Conservation (phyloP, 1,284 basidiomycete species). For the Coniferiporia weirii region DNA sequence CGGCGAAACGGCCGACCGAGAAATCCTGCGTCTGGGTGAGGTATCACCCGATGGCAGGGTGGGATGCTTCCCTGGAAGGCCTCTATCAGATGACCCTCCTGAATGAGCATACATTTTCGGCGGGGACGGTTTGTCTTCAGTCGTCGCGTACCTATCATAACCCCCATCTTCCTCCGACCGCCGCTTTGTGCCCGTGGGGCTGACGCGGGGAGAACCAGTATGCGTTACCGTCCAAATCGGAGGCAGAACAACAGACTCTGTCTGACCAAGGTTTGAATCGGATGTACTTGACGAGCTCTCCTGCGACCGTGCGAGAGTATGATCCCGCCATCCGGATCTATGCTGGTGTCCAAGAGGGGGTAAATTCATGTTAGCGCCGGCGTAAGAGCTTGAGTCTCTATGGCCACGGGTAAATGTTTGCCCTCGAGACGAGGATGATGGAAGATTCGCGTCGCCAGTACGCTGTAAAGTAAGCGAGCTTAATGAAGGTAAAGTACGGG, state of each 20-base stretch:
- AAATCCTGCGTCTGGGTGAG: background rate
- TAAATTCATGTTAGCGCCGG: background rate
- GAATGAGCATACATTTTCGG: constrained; percentile 6
- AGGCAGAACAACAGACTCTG: constrained; percentile 15
- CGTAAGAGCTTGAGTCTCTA: background rate
- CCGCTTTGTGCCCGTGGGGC: constrained; percentile 3
- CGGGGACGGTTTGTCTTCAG: constrained; percentile 10
- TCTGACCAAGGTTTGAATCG: background rate
- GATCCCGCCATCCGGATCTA: background rate
- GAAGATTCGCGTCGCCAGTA: background rate
- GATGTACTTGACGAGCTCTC: background rate
- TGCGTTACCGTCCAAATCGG: background rate
- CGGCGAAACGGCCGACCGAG: background rate
- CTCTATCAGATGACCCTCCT: background rate
- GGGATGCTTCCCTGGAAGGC: background rate
- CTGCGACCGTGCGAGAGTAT: background rate
- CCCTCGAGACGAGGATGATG: background rate
- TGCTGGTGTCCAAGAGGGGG: background rate
- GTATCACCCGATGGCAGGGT: constrained; percentile 7
- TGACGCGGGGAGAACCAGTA: background rate
- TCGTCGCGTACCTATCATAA: background rate
- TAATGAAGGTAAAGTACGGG: background rate
- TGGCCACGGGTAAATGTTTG: background rate
- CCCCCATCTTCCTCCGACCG: background rate
- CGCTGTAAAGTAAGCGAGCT: background rate